Evolutionary conservation across 2,329 filamentous ascomycete genomes (phyloP).

Genomic region (Neopestalotiopsis rosae): DNA sequence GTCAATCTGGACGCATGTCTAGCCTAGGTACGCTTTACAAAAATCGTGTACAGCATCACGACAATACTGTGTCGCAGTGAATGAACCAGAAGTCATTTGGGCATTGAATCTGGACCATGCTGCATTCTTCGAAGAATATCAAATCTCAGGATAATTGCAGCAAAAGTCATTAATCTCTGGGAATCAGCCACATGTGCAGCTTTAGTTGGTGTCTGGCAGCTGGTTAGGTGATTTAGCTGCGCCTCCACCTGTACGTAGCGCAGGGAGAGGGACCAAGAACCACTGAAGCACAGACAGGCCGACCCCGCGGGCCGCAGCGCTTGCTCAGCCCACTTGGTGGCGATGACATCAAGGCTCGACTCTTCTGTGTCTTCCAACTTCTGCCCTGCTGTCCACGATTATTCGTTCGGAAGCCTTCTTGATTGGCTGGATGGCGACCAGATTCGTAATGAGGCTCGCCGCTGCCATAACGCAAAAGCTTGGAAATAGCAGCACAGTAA

Average conservation of each 20-base stretch:
- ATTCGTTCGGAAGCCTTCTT: conserved; percentile 19
- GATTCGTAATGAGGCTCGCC: conserved; percentile 9
- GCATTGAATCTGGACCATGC: not conserved
- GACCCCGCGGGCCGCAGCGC: not conserved
- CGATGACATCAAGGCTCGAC: conserved; percentile 29
- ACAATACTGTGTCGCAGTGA: not conserved
- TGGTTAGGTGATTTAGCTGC: not conserved
- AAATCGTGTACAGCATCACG: not conserved
- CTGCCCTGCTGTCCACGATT: conserved; percentile 22
- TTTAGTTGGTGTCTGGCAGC: no score
- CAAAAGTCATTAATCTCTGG: not conserved
- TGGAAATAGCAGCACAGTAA: not conserved
- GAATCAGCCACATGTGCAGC: not conserved
- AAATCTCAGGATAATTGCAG: not conserved
- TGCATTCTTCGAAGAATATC: conserved; percentile 2
- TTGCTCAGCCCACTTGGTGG: conserved; percentile 24
- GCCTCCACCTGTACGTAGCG: conserved; percentile 1
- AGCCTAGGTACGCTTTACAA: not conserved
- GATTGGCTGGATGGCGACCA: not conserved
- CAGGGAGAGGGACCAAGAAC: not conserved
- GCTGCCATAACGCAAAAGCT: conserved; percentile 7
- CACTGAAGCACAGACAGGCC: not conserved
- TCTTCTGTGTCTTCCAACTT: not conserved
- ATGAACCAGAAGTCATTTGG: not conserved
- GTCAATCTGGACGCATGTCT: not conserved